These are phyloP conservation scores for Solanum lycopersicoides DNA, from an alignment of 257 asterid genomes.

Conservation along the genomic window DNA sequence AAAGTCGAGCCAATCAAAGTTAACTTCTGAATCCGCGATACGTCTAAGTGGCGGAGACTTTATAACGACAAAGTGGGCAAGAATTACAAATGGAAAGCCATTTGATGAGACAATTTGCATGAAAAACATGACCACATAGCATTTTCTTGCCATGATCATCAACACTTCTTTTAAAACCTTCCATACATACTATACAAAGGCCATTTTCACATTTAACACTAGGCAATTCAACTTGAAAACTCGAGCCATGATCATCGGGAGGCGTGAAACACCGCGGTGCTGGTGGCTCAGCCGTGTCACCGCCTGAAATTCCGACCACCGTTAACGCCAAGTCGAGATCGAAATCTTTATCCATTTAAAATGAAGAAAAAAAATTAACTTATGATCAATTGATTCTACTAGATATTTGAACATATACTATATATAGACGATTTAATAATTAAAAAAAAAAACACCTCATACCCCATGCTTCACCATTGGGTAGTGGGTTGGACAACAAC, in stretches of 20 bases:
- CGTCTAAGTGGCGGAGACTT: neutral
- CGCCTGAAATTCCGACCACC: neutral
- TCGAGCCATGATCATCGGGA: neutral
- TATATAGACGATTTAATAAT: neutral
- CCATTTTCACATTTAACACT: neutral
- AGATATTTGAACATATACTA: neutral
- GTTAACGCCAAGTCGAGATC: constrained; percentile 25
- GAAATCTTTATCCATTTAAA: constrained; percentile 2
- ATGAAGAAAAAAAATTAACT: too few relatives aligned
- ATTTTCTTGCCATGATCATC: neutral
- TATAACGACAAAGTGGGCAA: neutral
- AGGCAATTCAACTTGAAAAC: neutral
- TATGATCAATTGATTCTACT: neutral
- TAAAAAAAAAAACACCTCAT: neutral
- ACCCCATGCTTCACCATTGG: neutral
- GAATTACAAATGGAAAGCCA: neutral
- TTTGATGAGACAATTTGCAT: neutral
- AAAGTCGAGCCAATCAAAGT: neutral
- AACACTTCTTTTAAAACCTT: neutral
- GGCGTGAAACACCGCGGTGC: neutral
- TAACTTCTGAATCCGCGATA: neutral
- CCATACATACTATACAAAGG: neutral
- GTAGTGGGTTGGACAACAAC: neutral
- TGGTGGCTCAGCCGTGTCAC: neutral
- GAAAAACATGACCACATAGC: constrained; percentile 2